Base-by-base conservation (phyloP, 306 rosid genomes). In the Prunus kanzakura region DNA sequence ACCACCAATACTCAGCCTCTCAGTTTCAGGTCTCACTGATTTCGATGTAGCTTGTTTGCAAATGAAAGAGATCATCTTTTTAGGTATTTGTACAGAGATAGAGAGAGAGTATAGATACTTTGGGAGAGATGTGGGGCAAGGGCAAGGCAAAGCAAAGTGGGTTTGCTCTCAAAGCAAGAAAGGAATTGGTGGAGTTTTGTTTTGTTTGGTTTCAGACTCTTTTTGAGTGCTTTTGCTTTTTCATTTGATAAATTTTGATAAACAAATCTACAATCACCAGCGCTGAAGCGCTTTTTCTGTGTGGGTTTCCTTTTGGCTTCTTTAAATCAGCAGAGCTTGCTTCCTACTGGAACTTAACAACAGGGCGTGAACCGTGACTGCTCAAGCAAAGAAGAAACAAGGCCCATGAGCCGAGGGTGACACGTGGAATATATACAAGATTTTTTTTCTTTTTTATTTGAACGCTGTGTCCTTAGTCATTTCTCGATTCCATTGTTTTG, bases 141-240 rank as follows among this genome's bases (percentile, higher is more conserved):
- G 69, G 70, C 12, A 63, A 62, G 11, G 20, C 43, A 29, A 63
- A 15, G 67, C 38, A 25, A 18, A 52, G 58, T 52, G 67, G 72
- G 76, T 69, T 89, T 88, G 91, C 91, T 86, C 91, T 7, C 78
- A 58, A 69, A 56, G 77, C 82, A 93, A 87, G 97, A 83, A 86
- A 85, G 79, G 91, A 83, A 89, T 80, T 73, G 73, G 80, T 47
- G 2, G 67, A 57, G 64, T 11, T 38, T 67, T 43, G 6, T 25
- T 38, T 71, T 41, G 64, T 69, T 38, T 43, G 49, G 79, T 45
- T 63, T 16, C 47, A 61, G 16, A 46, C 47, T 74, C 61, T 45
- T 67, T 56, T 29, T 38, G 67, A 49, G 69, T 58, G 74, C 85
- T 71, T 81, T 81, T 49, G 84, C 83, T 84, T 82, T 85, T 61